Evolutionary conservation across 148 eudicot genomes (phyloP).

Genomic region (Rhododendron griersonianum): DNA sequence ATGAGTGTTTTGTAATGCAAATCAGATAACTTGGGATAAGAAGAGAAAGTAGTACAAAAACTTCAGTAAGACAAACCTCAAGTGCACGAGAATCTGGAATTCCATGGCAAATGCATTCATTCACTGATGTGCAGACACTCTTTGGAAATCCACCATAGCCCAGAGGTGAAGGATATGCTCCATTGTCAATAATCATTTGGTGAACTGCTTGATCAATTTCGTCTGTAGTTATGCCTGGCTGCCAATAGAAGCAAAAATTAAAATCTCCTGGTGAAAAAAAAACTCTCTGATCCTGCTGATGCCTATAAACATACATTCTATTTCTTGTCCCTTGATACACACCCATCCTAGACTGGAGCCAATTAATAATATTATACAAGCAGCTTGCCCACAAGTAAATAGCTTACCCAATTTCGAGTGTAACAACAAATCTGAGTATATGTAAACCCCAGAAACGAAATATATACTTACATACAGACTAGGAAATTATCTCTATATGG

Average conservation of each 20-base stretch:
- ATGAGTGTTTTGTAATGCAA: not conserved
- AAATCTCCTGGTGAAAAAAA: not conserved
- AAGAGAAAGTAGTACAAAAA: conserved; percentile 1
- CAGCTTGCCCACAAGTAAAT: not conserved
- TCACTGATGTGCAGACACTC: conserved; percentile 98
- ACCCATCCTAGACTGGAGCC: not conserved
- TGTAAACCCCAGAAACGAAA: not conserved
- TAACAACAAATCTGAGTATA: not conserved
- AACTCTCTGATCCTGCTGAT: not conserved
- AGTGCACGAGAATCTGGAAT: conserved; percentile 96
- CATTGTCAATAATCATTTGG: conserved; percentile 94
- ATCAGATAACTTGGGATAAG: not conserved
- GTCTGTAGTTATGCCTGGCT: conserved; percentile 97
- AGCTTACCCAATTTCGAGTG: not conserved
- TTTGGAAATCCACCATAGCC: conserved; percentile 98
- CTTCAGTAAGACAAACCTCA: conserved; percentile 51
- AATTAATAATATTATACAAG: not conserved
- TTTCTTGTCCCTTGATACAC: conserved; percentile 1
- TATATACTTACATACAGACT: not conserved
- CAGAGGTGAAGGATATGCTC: conserved; percentile 98
- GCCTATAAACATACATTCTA: not conserved
- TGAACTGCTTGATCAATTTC: conserved; percentile 98
- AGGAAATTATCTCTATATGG: not conserved
- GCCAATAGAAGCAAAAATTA: conserved; percentile 33
- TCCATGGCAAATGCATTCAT: conserved; percentile 99